Base-by-base conservation (phyloP, 129 eudicot species). In the Flaveria bidentis region DNA sequence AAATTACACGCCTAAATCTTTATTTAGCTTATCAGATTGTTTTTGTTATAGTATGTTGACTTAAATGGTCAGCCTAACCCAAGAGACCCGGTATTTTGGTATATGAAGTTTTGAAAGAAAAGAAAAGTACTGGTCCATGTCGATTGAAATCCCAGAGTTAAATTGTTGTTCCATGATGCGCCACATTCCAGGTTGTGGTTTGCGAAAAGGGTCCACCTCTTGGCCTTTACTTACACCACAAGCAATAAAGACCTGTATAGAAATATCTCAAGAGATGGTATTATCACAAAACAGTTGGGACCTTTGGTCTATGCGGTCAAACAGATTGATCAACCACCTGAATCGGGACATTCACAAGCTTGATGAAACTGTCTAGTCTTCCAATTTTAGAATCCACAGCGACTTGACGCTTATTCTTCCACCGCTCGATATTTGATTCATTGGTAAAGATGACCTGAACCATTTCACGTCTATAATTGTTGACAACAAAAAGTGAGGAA, bases 121-220 rank as follows among this genome's bases (percentile, higher is more conserved):
- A 17, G 70, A 25, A 25, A 68, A 64, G 79, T 67, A 93, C 98
- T 85, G 86, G 76, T 91, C 90, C 96, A 87, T 88, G 79, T 91
- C 90, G 45, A 94, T 56, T 20, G 82, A 42, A 75, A 88, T 85
- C 68, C 97, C 96, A 51, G 98, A 94, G 79, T 94, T 94, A 68
- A 94, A 94, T 10, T 91, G 86, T 51, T 91, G 85, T 79, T 91
- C 92, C 97, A 94, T 87, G 14, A 91, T 80, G 56, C 70, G 90
- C 98, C 98, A 94, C 98, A 91, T 91, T 79, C 98, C 97, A 73
- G 96, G 73, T 82, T 88, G 82, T 11, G 98, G 98, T 70, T 94
- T 94, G 82, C 98, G 97, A 74, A 78, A 94, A 67, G 91, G 91
- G 80, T 94, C 98, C 57, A 76, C 84, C 53, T 80, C 85, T 76